Conservation (phyloP, 1,284 basidiomycete genomes). For the Boletus hoseneyae region DNA sequence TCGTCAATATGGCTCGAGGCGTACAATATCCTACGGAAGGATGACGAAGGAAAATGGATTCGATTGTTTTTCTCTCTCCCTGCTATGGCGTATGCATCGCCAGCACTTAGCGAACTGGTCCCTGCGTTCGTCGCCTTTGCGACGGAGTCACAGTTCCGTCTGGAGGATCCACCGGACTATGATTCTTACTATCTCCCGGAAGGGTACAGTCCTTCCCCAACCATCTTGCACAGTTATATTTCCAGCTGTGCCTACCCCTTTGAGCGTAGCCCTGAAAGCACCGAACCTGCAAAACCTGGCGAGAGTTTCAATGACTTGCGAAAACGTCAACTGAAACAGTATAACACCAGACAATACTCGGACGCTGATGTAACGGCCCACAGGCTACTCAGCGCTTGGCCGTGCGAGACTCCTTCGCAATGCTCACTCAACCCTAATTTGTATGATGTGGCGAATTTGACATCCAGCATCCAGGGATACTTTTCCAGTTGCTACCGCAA, state of each 20-base stretch:
- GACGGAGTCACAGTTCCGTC: conserved; percentile 9
- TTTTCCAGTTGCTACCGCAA: conserved; percentile 21
- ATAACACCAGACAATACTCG: conserved; percentile 2
- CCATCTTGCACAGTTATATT: conserved; percentile 8
- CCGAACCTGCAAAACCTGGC: background rate
- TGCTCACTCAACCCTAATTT: conserved; percentile 4
- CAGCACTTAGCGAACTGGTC: conserved; percentile 15
- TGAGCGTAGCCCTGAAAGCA: conserved; percentile 17
- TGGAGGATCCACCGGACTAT: conserved; percentile 14
- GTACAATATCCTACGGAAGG: conserved; percentile 30
- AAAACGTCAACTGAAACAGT: conserved; percentile 7
- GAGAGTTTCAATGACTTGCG: conserved; percentile 12
- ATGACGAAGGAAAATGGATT: conserved; percentile 14
- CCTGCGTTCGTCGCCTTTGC: conserved; percentile 34
- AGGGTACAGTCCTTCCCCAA: conserved; percentile 9
- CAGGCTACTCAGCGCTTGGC: conserved; percentile 16
- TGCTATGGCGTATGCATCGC: conserved; percentile 30
- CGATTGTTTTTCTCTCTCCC: conserved; percentile 34
- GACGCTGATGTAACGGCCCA: conserved; percentile 4
- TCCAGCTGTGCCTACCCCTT: conserved; percentile 5
- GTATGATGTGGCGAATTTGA: conserved; percentile 13
- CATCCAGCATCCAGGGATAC: background rate
- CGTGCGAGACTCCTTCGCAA: conserved; percentile 10
- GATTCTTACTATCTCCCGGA: conserved; percentile 15
- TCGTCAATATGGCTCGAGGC: conserved; percentile 30